These are phyloP conservation scores for Chenopodium berlandieri DNA, from an alignment of 148 eudicot genomes.

Conservation along the genomic window DNA sequence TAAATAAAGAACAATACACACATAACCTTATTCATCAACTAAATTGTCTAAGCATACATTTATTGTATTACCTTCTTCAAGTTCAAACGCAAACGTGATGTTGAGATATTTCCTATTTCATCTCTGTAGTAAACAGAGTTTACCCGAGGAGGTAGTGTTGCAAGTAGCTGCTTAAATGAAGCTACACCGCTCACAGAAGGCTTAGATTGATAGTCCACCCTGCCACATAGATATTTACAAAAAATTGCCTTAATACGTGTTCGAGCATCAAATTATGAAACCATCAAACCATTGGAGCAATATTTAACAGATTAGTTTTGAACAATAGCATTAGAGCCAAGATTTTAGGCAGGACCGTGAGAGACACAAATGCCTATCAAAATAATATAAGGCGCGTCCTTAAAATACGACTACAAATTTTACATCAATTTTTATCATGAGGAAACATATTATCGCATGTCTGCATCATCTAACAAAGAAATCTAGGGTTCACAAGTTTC, in stretches of 20 bases:
- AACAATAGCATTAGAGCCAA: too few relatives aligned
- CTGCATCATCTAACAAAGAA: too few relatives aligned
- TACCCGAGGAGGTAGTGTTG: slow-evolving; percentile 87
- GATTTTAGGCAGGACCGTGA: too few relatives aligned
- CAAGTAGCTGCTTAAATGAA: slow-evolving; percentile 86
- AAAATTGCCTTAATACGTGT: background rate
- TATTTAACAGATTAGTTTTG: too few relatives aligned
- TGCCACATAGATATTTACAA: slow-evolving; percentile 36
- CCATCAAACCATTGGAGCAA: too few relatives aligned
- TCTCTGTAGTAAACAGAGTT: slow-evolving; percentile 98
- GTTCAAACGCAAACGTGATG: slow-evolving; percentile 76
- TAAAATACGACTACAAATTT: too few relatives aligned
- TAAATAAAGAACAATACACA: background rate
- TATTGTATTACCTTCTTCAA: slow-evolving; percentile 59
- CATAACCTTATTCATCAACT: background rate
- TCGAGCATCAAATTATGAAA: too few relatives aligned
- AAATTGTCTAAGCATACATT: slow-evolving; percentile 3
- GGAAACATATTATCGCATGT: too few relatives aligned
- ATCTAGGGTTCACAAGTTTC: too few relatives aligned
- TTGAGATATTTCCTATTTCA: slow-evolving; percentile 86
- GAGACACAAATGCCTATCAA: too few relatives aligned
- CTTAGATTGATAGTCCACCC: slow-evolving; percentile 89
- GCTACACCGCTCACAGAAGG: slow-evolving; percentile 62
- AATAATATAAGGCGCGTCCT: too few relatives aligned
- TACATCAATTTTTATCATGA: too few relatives aligned